Evolutionary conservation across 2,329 filamentous ascomycete species (phyloP).

Genomic region (Ceratocystis cubensis): DNA sequence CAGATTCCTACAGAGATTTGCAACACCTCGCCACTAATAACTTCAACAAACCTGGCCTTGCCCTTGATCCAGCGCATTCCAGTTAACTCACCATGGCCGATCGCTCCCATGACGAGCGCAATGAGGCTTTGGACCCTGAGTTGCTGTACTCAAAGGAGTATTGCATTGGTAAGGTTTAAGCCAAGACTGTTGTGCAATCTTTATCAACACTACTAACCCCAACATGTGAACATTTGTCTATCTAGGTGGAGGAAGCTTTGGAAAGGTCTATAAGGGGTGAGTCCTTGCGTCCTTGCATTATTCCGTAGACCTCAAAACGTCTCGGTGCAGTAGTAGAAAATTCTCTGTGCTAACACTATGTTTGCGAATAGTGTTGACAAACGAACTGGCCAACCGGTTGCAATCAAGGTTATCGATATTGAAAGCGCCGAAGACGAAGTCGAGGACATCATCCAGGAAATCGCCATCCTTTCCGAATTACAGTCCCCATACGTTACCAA

Average conservation of each 20-base stretch:
- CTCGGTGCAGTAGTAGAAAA: too few species aligned
- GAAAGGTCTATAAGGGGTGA: slow-evolving; percentile 96
- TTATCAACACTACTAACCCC: slow-evolving; percentile 24
- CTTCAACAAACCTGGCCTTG: neutral
- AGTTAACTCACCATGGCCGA: slow-evolving; percentile 33
- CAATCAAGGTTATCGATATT: slow-evolving; percentile 97
- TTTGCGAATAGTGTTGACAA: slow-evolving; percentile 63
- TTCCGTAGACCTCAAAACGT: too few species aligned
- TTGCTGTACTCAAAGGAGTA: slow-evolving; percentile 86
- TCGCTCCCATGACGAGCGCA: slow-evolving; percentile 35
- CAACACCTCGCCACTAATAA: neutral
- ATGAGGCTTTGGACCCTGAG: slow-evolving; percentile 66
- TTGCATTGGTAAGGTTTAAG: slow-evolving; percentile 55
- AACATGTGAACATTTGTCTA: slow-evolving; percentile 20
- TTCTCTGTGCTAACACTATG: neutral
- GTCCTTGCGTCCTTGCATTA: slow-evolving; percentile 21
- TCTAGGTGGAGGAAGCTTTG: slow-evolving; percentile 87
- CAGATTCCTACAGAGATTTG: neutral
- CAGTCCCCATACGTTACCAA: slow-evolving; percentile 94
- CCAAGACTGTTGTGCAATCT: slow-evolving; percentile 17
- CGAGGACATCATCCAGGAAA: slow-evolving; percentile 98
- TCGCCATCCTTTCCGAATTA: slow-evolving; percentile 89
- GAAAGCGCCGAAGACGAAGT: slow-evolving; percentile 99
- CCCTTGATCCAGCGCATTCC: slow-evolving; percentile 1
- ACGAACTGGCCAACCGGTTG: slow-evolving; percentile 80